Evolutionary conservation across 805 yeast species (phyloP), one percentile per base, ranked within the genome.

Genomic region (Wickerhamiella lipophila): DNA sequence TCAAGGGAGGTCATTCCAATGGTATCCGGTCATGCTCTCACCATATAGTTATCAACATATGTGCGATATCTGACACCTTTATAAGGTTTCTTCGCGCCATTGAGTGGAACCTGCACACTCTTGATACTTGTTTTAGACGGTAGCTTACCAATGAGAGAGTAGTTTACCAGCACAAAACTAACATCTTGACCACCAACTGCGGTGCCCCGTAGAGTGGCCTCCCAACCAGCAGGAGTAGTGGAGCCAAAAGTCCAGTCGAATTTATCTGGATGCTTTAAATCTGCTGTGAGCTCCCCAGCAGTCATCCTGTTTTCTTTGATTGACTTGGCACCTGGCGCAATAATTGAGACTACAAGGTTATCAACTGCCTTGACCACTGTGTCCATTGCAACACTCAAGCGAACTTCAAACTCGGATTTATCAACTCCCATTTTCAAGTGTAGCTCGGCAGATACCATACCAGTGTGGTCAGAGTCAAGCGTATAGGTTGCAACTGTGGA

Each of bases 281-380:
- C 71, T 42, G 71, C 71, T n/a, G 42, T 7, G 45, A 83, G 75
- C 58, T 86, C 88, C 6, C 96, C 96, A 49, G 80, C 80, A 0
- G 95, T 80, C 32, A 77, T 67, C 52, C 94, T 67, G 45, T 76
- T 62, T 1, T 79, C 70, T 54, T 78, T 78, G 32, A 86, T 53
- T 5, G 34, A 5, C 8, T 25, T 39, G 18, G 50, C 49, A 11
- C 38, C 46, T 1, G 55, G 47, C 50, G 64, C 65, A 53, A 66
- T 54, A 11, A 77, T 61, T 27, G 66, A 69, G 4, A 78, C 64
- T 22, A 55, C 56, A 39, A 82, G 60, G 49, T 72, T 63, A 21
- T 77, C 78, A 30, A 81, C 64, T 29, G 61, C 58, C 55, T 73
- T 67, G 12, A 75, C 76, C 9, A 66, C 60, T 12, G 70, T 66